Evolutionary conservation across 2,329 filamentous ascomycete genomes (phyloP).

Genomic region (Lachnellula arida): DNA sequence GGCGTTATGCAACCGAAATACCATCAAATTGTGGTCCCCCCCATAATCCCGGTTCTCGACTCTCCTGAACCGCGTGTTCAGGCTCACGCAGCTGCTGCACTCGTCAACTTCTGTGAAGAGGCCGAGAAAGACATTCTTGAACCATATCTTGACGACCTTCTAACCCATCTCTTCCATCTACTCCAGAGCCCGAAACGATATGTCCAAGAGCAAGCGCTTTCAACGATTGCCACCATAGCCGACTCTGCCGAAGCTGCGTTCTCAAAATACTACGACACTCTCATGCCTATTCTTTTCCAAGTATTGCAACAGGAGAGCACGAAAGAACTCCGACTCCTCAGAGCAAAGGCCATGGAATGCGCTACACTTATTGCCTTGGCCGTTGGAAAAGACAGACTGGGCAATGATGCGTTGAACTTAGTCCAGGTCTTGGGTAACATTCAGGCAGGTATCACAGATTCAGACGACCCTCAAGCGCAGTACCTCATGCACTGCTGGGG

Average conservation of each 20-base stretch:
- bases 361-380: conserved; percentile 93
- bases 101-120: conserved; percentile 99
- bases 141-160: conserved; percentile 84
- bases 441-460: conserved; percentile 78
- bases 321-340: conserved; percentile 85
- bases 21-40: conserved; percentile 79
- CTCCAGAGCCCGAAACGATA: conserved; percentile 91
- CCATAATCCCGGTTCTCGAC: conserved; percentile 87
- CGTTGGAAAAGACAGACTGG: conserved; percentile 89
- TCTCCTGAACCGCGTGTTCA: conserved; percentile 91
- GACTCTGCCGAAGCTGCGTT: conserved; percentile 96
- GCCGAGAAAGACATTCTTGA: conserved; percentile 88
- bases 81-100: conserved; percentile 92
- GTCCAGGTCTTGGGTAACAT: conserved; percentile 85
- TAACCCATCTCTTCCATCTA: conserved; percentile 80
- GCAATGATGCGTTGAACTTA: conserved; percentile 77
- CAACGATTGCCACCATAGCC: conserved; percentile 97
- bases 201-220: conserved; percentile 95
- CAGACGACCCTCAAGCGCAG: conserved; percentile 92
- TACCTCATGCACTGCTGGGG: conserved; percentile 99
- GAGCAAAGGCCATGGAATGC: conserved; percentile 98
- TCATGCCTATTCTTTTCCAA: conserved; percentile 92
- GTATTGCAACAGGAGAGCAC: conserved; percentile 86
- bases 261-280: conserved; percentile 86
- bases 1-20: conserved; percentile 97